phyloP scores from a whole-genome alignment of 345 rosid species.

The Hibiscus syriacus region DNA sequence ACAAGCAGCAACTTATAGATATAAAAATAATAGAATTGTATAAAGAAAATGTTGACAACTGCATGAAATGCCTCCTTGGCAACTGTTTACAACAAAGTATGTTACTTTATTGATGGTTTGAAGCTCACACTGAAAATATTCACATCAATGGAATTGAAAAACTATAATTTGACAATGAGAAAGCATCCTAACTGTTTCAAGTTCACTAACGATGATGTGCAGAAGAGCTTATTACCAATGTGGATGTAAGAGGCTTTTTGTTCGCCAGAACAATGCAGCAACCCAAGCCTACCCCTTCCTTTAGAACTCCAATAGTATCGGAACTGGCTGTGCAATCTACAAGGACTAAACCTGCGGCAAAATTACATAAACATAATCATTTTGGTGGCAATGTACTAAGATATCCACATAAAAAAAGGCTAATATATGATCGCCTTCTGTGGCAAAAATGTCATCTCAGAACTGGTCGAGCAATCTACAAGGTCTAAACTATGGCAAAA shows the following conservation, averaged over 20 bases:
- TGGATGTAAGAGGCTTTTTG: constrained; percentile 85
- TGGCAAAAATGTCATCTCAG: constrained; percentile 13
- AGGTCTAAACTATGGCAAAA: constrained; percentile 50
- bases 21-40: not conserved
- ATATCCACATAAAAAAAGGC: not conserved
- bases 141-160: not conserved
- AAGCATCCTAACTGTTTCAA: not conserved
- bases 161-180: not conserved
- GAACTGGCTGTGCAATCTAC: constrained; percentile 88
- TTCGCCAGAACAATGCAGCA: constrained; percentile 83
- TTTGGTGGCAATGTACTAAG: not conserved
- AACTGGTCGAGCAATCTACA: constrained; percentile 83
- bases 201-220: not conserved
- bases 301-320: constrained; percentile 46
- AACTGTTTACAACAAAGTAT: not conserved
- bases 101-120: not conserved
- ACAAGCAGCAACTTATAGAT: not conserved
- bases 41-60: not conserved
- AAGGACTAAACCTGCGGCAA: constrained; percentile 53
- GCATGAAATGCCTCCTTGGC: not conserved
- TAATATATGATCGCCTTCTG: not conserved
- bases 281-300: constrained; percentile 47
- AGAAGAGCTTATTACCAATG: constrained; percentile 43
- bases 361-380: constrained; percentile 10
- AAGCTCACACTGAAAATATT: not conserved